phyloP scores from a whole-genome alignment of 78 protist genomes.

The Polysphondylium violaceum region DNA sequence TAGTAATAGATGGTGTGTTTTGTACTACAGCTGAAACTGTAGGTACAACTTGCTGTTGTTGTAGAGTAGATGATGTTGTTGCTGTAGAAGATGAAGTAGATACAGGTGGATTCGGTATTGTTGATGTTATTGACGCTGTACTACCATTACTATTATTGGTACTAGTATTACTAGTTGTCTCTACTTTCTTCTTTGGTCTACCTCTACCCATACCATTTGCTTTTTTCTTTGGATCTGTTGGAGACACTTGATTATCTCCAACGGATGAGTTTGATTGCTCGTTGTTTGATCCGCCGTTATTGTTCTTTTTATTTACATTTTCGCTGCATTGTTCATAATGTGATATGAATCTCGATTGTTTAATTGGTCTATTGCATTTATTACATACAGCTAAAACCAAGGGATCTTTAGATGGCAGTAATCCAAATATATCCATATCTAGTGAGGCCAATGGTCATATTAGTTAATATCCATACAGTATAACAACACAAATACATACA shows the following conservation, averaged over 20 bases:
- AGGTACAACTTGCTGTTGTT: neutral
- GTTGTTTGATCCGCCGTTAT: neutral
- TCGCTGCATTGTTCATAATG: slow-evolving; percentile 49
- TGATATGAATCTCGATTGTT: slow-evolving; percentile 44
- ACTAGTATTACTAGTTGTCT: neutral
- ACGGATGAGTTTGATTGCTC: neutral
- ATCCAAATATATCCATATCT: slow-evolving; percentile 76
- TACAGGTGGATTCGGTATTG: neutral
- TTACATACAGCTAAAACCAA: slow-evolving; percentile 52
- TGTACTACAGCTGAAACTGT: neutral
- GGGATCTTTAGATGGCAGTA: slow-evolving; percentile 55
- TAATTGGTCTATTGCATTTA: slow-evolving; percentile 44
- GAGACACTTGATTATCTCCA: neutral
- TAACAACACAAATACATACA: slow-evolving; percentile 10
- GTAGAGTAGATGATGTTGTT: neutral
- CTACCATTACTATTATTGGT: neutral
- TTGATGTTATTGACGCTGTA: neutral
- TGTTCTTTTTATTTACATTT: neutral
- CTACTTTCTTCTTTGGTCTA: slow-evolving; percentile 55
- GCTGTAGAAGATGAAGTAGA: neutral
- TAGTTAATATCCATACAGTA: neutral
- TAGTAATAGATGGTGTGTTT: neutral
- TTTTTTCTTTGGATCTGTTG: slow-evolving; percentile 26
- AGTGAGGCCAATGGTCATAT: neutral
- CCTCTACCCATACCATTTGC: slow-evolving; percentile 20